These are phyloP conservation scores for Knufia fluminis DNA, from an alignment of 2,329 filamentous ascomycete species.

Conservation along the genomic window DNA sequence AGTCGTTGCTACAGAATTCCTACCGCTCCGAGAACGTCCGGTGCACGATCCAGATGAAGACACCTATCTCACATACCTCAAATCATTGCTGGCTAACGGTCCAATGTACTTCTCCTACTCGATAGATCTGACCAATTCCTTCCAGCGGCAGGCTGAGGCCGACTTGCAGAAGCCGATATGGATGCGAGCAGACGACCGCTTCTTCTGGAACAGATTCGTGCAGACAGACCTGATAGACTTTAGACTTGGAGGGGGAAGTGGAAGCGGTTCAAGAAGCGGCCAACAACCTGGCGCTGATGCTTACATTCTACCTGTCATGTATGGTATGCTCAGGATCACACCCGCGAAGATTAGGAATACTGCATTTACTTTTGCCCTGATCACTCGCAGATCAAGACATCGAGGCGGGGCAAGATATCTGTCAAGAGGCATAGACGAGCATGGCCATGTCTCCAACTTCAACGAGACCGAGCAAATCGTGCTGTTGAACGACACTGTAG, in stretches of 20 bases:
- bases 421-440: constrained; percentile 83
- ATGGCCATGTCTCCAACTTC: constrained; percentile 95
- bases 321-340: constrained; percentile 87
- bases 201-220: constrained; percentile 97
- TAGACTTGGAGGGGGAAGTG: constrained; percentile 48
- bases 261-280: constrained; percentile 36
- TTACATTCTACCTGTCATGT: constrained; percentile 91
- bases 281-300: constrained; percentile 73
- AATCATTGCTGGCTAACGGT: constrained; percentile 68
- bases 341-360: constrained; percentile 78
- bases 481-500: constrained; percentile 72
- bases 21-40: constrained; percentile 80
- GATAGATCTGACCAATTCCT: constrained; percentile 90
- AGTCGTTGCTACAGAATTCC: constrained; percentile 79
- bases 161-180: constrained; percentile 68
- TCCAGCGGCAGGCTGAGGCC: constrained; percentile 80
- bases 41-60: constrained; percentile 92
- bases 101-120: constrained; percentile 99
- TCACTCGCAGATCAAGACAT: constrained; percentile 80
- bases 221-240: constrained; percentile 88
- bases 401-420: constrained; percentile 90
- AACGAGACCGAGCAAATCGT: constrained; percentile 96
- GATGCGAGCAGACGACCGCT: constrained; percentile 89
- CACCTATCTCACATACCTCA: constrained; percentile 73
- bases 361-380: constrained; percentile 73